A percentile compares a stretch with the other conserved stretches of the same genome.
Evolutionary conservation across 768 basidiomycete species (phyloP).

Genomic region (Exsudoporus frostii): DNA sequence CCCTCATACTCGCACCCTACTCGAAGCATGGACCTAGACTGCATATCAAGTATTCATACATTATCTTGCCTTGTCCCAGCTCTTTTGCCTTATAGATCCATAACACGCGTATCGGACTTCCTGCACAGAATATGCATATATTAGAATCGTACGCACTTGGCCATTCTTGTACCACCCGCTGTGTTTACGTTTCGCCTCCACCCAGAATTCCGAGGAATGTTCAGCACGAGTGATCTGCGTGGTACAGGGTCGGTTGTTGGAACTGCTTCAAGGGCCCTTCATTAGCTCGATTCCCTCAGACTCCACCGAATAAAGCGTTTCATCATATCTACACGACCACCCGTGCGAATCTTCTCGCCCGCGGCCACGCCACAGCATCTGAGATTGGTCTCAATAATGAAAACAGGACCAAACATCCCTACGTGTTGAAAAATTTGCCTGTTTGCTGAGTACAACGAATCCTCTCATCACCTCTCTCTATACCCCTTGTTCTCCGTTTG

Average conservation of each 20-base stretch:
- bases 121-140: slow-evolving; percentile 5
- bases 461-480: not conserved
- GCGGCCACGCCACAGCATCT: not conserved
- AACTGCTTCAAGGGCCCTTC: not conserved
- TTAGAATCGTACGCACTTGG: slow-evolving; percentile 17
- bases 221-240: not conserved
- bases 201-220: slow-evolving; percentile 6
- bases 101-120: slow-evolving; percentile 10
- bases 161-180: slow-evolving; percentile 13
- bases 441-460: not conserved
- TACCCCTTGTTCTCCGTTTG: not conserved
- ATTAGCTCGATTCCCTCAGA: slow-evolving; percentile 1
- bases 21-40: slow-evolving; percentile 16
- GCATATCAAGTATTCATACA: slow-evolving; percentile 11
- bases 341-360: not conserved
- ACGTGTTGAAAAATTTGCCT: not conserved
- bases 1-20: slow-evolving; percentile 4
- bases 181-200: slow-evolving; percentile 6
- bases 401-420: slow-evolving; percentile 14
- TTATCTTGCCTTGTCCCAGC: not conserved
- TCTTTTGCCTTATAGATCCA: slow-evolving; percentile 13
- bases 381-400: not conserved
- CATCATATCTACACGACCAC: not conserved
- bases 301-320: not conserved
- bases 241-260: not conserved